phyloP scores from a whole-genome alignment of 2,329 filamentous ascomycete species.

The Colletotrichum cuscutae region DNA sequence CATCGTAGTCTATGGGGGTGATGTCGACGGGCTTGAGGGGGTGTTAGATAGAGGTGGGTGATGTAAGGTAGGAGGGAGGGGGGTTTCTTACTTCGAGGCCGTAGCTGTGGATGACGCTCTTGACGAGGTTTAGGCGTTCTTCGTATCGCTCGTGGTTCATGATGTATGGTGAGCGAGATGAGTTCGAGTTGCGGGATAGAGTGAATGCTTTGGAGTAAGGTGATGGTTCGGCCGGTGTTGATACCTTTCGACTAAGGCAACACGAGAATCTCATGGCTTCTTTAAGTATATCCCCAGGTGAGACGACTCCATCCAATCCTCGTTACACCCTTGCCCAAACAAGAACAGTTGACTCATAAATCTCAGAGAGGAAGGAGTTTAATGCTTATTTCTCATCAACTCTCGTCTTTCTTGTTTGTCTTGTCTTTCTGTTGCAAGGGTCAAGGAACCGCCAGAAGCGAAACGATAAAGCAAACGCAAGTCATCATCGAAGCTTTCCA shows the following conservation, averaged over 20 bases:
- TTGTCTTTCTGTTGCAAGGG: neutral
- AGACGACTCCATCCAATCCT: neutral
- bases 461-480: neutral
- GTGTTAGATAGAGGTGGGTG: neutral
- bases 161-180: neutral
- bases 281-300: neutral
- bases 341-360: neutral
- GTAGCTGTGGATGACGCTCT: neutral
- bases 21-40: neutral
- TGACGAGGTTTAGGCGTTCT: constrained; percentile 1
- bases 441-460: neutral
- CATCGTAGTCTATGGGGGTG: constrained; percentile 11
- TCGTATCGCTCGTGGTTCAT: constrained; percentile 12
- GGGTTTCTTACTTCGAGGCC: neutral
- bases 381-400: neutral
- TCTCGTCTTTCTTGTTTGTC: neutral
- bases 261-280: neutral
- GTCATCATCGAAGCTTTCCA: neutral
- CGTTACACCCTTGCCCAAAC: no score
- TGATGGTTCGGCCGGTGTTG: neutral
- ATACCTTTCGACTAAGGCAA: neutral
- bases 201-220: neutral
- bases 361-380: neutral
- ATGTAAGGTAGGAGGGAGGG: no score
- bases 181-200: neutral